Conservation (phyloP, 176 grass and related monocot species). For the Metroxylon sagu region DNA sequence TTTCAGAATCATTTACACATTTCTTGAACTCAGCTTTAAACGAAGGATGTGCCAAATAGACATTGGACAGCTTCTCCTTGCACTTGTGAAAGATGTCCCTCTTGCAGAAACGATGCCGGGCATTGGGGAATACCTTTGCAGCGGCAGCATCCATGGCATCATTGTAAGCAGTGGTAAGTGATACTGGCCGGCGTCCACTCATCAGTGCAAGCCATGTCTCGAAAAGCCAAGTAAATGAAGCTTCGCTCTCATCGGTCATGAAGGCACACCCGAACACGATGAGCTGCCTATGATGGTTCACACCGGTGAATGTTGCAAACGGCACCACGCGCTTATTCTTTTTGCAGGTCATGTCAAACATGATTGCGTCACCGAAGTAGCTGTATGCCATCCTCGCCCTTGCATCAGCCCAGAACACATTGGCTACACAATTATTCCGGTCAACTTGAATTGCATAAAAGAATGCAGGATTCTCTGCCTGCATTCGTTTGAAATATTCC, state of each 20-base stretch:
- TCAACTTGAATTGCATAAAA: constrained; percentile 46
- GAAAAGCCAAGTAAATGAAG: constrained; percentile 52
- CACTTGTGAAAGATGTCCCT: constrained; percentile 38
- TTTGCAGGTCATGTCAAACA: constrained; percentile 51
- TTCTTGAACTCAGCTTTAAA: constrained; percentile 50
- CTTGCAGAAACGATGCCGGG: constrained; percentile 40
- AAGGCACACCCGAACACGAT: constrained; percentile 51
- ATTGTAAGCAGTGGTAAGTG: constrained; percentile 35
- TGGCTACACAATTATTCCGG: constrained; percentile 31
- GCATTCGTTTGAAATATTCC: constrained; percentile 63
- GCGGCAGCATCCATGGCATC: constrained; percentile 24
- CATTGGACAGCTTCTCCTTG: constrained; percentile 32
- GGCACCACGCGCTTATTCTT: constrained; percentile 36
- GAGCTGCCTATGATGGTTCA: constrained; percentile 56
- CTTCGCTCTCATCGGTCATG: constrained; percentile 49
- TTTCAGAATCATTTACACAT: constrained; percentile 37
- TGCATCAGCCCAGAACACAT: constrained; percentile 47
- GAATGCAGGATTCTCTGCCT: constrained; percentile 43
- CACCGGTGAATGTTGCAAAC: constrained; percentile 39
- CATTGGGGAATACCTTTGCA: constrained; percentile 29
- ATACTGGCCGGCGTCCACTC: constrained; percentile 28
- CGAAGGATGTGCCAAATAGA: constrained; percentile 28
- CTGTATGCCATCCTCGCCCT: constrained; percentile 28
- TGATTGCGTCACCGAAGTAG: constrained; percentile 39
- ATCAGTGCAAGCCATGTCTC: constrained; percentile 49